phyloP scores from a whole-genome alignment of 345 rosid genomes.

The Eucalyptus lansdowneana region DNA sequence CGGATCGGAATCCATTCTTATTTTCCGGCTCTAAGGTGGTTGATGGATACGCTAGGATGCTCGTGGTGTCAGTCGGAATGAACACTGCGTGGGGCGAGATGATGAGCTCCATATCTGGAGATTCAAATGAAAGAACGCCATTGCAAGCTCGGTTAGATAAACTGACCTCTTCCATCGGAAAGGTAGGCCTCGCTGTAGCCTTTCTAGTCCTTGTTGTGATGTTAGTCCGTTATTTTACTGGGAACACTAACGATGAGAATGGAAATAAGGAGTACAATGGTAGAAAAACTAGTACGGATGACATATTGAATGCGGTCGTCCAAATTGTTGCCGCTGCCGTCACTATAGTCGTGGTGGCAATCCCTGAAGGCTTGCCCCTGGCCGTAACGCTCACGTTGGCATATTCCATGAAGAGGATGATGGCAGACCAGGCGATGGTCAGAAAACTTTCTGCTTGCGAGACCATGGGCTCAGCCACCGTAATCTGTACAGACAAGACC shows the following conservation, averaged over 20 bases:
- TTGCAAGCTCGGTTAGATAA: constrained; percentile 51
- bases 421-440: constrained; percentile 76
- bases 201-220: constrained; percentile 54
- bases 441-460: constrained; percentile 73
- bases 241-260: constrained; percentile 37
- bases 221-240: constrained; percentile 57
- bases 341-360: constrained; percentile 73
- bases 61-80: constrained; percentile 60
- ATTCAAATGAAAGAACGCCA: constrained; percentile 47
- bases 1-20: constrained; percentile 35
- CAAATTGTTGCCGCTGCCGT: constrained; percentile 59
- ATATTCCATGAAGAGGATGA: constrained; percentile 80
- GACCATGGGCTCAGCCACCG: constrained; percentile 83
- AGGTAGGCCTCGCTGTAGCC: constrained; percentile 57
- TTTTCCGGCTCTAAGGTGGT: constrained; percentile 47
- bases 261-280: constrained; percentile 34
- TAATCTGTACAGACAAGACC: constrained; percentile 68
- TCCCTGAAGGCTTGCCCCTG: constrained; percentile 74
- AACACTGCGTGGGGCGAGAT: constrained; percentile 65
- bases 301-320: constrained; percentile 45
- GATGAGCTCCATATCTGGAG: constrained; percentile 50
- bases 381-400: constrained; percentile 79
- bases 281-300: constrained; percentile 33
- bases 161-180: constrained; percentile 56
- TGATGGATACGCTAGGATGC: constrained; percentile 52